phyloP scores from a whole-genome alignment of 2,329 filamentous ascomycete species.

The Penicillium sp. region DNA sequence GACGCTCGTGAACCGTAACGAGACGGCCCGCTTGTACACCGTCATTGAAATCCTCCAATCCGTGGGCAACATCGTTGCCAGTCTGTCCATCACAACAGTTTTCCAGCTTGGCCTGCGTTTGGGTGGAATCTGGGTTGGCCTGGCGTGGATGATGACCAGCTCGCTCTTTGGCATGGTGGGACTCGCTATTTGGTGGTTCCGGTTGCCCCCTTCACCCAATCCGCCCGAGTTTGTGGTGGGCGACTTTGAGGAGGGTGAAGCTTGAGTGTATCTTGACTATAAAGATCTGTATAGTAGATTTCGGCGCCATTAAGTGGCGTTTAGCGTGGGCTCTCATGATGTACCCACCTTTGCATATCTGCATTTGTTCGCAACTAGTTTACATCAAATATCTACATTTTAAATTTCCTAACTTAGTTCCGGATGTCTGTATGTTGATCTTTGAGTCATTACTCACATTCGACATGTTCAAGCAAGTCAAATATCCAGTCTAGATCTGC shows the following conservation, averaged over 20 bases:
- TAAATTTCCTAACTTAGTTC: too few relatives aligned
- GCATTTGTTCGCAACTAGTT: neutral
- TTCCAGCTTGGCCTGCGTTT: slow-evolving; percentile 46
- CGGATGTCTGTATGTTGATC: too few relatives aligned
- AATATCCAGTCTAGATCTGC: too few relatives aligned
- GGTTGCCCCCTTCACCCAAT: slow-evolving; percentile 15
- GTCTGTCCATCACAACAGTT: slow-evolving; percentile 42
- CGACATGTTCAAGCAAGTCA: too few relatives aligned
- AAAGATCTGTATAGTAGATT: slow-evolving; percentile 10
- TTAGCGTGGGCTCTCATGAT: neutral
- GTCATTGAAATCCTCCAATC: slow-evolving; percentile 47
- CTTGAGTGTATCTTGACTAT: slow-evolving; percentile 2
- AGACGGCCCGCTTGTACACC: slow-evolving; percentile 47
- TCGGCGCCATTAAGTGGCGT: slow-evolving; percentile 5
- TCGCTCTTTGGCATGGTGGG: slow-evolving; percentile 31
- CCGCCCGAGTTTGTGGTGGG: slow-evolving; percentile 17
- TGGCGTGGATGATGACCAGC: slow-evolving; percentile 44
- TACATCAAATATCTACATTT: too few relatives aligned
- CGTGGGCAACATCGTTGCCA: slow-evolving; percentile 45
- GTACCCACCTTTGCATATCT: neutral
- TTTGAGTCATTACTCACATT: too few relatives aligned
- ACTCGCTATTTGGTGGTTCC: slow-evolving; percentile 25
- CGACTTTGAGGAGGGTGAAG: slow-evolving; percentile 16
- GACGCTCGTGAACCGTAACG: slow-evolving; percentile 44
- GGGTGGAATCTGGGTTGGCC: slow-evolving; percentile 45